Conservation (phyloP, 257 asterid species). For the Solanum paucissectum region DNA sequence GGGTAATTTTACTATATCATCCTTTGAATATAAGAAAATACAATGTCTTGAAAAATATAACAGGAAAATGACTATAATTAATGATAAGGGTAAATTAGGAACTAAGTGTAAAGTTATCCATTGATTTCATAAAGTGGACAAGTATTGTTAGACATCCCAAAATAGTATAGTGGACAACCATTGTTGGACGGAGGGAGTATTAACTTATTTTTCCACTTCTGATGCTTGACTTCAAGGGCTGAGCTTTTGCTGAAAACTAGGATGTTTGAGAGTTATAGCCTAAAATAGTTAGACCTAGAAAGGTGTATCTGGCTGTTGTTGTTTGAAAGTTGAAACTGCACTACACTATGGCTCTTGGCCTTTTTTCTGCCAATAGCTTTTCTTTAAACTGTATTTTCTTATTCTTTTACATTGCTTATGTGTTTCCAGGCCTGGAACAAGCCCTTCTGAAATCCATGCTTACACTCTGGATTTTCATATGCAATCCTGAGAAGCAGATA, state of each 20-base stretch:
- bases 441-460: conserved; percentile 77
- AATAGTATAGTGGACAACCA: neutral
- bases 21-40: neutral
- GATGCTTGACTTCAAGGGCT: neutral
- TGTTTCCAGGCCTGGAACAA: conserved; percentile 75
- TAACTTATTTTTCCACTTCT: neutral
- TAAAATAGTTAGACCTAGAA: neutral
- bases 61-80: too few relatives aligned
- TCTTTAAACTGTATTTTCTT: neutral
- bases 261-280: neutral
- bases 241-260: neutral
- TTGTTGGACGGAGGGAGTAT: neutral
- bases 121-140: neutral
- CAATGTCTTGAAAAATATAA: neutral
- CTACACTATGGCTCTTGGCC: neutral
- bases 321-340: neutral
- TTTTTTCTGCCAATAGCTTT: neutral
- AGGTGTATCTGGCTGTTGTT: neutral
- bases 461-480: conserved; percentile 67
- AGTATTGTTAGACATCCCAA: neutral
- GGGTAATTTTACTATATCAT: neutral
- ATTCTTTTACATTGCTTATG: neutral
- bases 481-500: conserved; percentile 22
- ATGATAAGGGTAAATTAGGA: neutral
- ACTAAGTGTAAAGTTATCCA: neutral